Evolutionary conservation across 1,284 basidiomycete genomes (phyloP).

Genomic region (Ustilago cynodontis): DNA sequence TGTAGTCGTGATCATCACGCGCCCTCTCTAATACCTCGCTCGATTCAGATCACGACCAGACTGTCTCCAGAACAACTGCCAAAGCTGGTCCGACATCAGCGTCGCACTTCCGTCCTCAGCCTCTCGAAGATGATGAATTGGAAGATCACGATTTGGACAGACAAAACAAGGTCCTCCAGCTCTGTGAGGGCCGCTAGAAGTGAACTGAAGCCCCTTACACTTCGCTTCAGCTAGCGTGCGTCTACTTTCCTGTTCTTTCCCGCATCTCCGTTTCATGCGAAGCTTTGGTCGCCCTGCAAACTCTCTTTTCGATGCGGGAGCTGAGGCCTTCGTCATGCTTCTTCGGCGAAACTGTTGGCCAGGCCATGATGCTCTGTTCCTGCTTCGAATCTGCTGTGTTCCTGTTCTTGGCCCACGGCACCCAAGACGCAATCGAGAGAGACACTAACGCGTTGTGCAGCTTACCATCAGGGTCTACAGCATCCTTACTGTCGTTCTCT

Average conservation of each 20-base stretch:
- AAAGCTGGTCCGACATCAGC: too few species aligned
- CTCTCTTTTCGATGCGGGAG: too few species aligned
- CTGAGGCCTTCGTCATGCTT: not conserved
- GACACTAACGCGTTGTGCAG: not conserved
- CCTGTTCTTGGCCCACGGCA: not conserved
- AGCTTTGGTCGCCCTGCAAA: not conserved
- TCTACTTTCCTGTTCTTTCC: not conserved
- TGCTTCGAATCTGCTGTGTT: not conserved
- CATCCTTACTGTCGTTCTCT: slow-evolving; percentile 5
- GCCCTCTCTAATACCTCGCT: not conserved
- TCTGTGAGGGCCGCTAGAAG: not conserved
- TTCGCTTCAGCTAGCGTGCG: slow-evolving; percentile 5
- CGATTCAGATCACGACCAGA: not conserved
- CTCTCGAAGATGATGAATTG: not conserved
- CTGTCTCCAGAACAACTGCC: not conserved
- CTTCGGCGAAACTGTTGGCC: not conserved
- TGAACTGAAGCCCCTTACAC: not conserved
- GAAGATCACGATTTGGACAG: not conserved
- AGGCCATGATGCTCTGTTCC: not conserved
- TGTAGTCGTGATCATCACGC: slow-evolving; percentile 5
- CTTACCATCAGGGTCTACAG: slow-evolving; percentile 2
- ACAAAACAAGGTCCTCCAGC: not conserved
- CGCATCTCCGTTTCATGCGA: slow-evolving; percentile 5
- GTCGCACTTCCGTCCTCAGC: not conserved
- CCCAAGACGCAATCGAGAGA: not conserved